Evolutionary conservation across 495 filamentous ascomycete genomes (phyloP), one percentile per base, ranked within the genome.

Genomic region (Lentithecium fluviatile): DNA sequence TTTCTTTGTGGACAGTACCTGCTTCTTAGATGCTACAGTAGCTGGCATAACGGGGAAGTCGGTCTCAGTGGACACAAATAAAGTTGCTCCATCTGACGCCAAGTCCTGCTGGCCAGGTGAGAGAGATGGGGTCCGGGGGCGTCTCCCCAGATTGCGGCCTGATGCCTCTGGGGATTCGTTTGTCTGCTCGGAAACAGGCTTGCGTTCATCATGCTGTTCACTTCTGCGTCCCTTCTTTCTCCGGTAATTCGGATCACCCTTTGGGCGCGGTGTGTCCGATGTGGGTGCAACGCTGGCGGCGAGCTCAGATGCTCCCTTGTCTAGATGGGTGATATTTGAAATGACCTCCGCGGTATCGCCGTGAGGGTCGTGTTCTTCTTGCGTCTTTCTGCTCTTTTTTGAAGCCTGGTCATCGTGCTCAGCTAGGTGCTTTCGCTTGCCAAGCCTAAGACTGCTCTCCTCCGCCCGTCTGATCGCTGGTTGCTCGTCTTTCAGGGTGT

Each of bases 381-480:
- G 40, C 13, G 15, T 45, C 19, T 49, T 55, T 50, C 26, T 66
- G 45, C 55, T 59, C 60, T 63, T 67, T 54, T 63, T 67, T 32
- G n/a, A 32, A 19, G 20, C n/a, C 11, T 62, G 34, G 20, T 32
- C 45, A 19, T 45, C n/a, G 1, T 24, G 24, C 26, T 63, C 64
- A 67, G 64, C 64, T 63, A 47, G 29, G 37, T 34, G 42, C 53
- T 63, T 63, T 52, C 64, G 53, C 45, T 67, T 67, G 64, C 64
- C 64, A 67, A 67, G 64, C 4, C 23, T 55, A 8, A 45, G 48
- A 11, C 25, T 19, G 37, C 55, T 55, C 17, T 46, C 53, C 17
- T 58, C 58, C 3, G 13, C 49, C 54, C 24, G 50, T 54, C 3
- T 4, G 55, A 43, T 43, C 36, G 20, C 20, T 6, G 2, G 25